Conservation (phyloP, 805 yeast species). For the Suhomyces xylopsoci region DNA sequence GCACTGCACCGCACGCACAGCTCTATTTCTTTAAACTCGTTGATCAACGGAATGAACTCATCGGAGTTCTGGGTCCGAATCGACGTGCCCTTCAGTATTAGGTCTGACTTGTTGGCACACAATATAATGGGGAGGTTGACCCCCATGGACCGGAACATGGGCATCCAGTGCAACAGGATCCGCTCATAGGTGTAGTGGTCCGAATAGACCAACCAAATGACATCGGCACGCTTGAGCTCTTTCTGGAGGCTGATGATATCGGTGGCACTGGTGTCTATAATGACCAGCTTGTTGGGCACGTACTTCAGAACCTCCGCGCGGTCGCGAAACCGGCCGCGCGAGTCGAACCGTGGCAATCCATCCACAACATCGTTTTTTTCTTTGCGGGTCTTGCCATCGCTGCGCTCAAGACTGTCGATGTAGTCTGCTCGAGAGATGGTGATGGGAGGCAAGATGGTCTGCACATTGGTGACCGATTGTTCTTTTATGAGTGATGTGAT, state of each 20-base stretch:
- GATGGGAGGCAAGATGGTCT: constrained; percentile 77
- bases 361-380: background rate
- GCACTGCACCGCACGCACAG: constrained; percentile 90
- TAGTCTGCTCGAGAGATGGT: constrained; percentile 69
- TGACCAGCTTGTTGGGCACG: constrained; percentile 52
- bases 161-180: constrained; percentile 91
- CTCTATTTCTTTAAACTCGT: constrained; percentile 92
- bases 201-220: constrained; percentile 89
- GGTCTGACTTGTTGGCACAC: constrained; percentile 79
- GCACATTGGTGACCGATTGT: constrained; percentile 59
- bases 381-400: background rate
- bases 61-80: constrained; percentile 52
- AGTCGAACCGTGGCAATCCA: background rate
- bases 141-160: constrained; percentile 87
- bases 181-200: constrained; percentile 95
- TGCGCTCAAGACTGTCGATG: constrained; percentile 37
- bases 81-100: constrained; percentile 40
- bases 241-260: constrained; percentile 59
- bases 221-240: constrained; percentile 82
- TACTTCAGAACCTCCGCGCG: constrained; percentile 21
- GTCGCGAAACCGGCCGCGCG: background rate
- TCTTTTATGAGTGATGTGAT: constrained; percentile 82
- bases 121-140: constrained; percentile 90
- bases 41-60: constrained; percentile 79
- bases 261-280: constrained; percentile 76